Evolutionary conservation across 176 grass and related monocot genomes (phyloP).

Genomic region (Ampelocalamus luodianensis): DNA sequence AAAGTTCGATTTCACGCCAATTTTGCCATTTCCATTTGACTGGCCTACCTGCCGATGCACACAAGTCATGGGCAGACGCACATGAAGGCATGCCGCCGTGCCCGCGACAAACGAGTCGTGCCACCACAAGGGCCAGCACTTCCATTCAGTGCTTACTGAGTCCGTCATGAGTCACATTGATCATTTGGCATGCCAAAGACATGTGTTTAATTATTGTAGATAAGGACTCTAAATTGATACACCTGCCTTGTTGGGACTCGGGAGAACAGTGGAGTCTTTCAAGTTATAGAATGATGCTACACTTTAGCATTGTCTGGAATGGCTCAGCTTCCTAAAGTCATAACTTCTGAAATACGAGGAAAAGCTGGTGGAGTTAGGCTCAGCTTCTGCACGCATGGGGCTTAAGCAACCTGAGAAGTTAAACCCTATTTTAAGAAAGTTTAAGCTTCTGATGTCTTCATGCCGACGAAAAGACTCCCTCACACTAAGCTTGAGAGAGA

Average conservation of each 20-base stretch:
- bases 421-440: not conserved
- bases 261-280: not conserved
- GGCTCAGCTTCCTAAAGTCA: not conserved
- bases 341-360: not conserved
- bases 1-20: too few relatives aligned
- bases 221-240: not conserved
- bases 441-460: not conserved
- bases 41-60: not conserved
- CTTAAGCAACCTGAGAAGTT: not conserved
- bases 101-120: not conserved
- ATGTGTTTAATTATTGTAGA: not conserved
- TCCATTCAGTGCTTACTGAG: not conserved
- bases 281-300: not conserved
- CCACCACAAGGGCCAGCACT: conserved; percentile 6
- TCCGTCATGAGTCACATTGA: not conserved
- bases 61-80: not conserved
- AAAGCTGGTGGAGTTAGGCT: not conserved
- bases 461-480: not conserved
- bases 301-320: not conserved
- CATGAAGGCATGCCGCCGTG: conserved; percentile 21
- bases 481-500: too few relatives aligned
- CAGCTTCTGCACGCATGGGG: not conserved
- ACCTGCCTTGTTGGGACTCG: not conserved
- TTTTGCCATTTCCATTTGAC: not conserved
- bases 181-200: not conserved